Conservation (phyloP, 768 basidiomycete genomes). For the Serpula lacrymans region DNA sequence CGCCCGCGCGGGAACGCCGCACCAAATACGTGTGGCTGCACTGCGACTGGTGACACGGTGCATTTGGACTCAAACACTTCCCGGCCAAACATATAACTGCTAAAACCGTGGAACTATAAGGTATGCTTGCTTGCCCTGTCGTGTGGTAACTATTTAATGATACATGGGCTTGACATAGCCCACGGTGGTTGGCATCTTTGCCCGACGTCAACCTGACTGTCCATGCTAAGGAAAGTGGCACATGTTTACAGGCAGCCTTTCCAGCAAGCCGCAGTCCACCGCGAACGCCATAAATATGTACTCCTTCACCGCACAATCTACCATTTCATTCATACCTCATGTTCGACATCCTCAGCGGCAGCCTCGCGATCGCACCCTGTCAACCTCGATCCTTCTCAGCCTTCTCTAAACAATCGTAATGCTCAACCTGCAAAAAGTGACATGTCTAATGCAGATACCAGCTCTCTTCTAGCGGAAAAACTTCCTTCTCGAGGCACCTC, state of each 20-base stretch:
- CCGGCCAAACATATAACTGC: too few species aligned
- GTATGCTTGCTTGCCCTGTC: too few species aligned
- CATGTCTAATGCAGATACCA: too few species aligned
- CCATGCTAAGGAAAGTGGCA: conserved; percentile 69
- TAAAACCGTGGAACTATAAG: too few species aligned
- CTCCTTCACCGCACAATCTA: conserved; percentile 6
- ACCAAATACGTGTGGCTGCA: too few species aligned
- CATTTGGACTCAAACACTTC: too few species aligned
- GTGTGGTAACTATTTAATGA: too few species aligned
- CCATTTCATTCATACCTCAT: conserved; percentile 19
- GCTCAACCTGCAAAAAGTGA: too few species aligned
- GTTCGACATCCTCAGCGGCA: conserved; percentile 11
- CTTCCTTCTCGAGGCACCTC: conserved; percentile 2
- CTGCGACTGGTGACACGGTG: too few species aligned
- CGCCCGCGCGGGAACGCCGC: too few species aligned
- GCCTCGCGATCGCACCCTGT: conserved; percentile 15
- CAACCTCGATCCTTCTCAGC: conserved; percentile 7
- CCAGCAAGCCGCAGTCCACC: conserved; percentile 33
- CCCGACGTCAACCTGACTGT: conserved; percentile 47
- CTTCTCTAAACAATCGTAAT: too few species aligned
- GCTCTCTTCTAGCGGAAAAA: neutral
- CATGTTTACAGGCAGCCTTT: conserved; percentile 53
- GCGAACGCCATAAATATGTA: conserved; percentile 14
- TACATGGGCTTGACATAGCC: too few species aligned
- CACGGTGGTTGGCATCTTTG: conserved; percentile 35